Evolutionary conservation across 495 filamentous ascomycete species (phyloP), one percentile per base, ranked within the genome.

Genomic region (Amphirosellinia nigrospora): DNA sequence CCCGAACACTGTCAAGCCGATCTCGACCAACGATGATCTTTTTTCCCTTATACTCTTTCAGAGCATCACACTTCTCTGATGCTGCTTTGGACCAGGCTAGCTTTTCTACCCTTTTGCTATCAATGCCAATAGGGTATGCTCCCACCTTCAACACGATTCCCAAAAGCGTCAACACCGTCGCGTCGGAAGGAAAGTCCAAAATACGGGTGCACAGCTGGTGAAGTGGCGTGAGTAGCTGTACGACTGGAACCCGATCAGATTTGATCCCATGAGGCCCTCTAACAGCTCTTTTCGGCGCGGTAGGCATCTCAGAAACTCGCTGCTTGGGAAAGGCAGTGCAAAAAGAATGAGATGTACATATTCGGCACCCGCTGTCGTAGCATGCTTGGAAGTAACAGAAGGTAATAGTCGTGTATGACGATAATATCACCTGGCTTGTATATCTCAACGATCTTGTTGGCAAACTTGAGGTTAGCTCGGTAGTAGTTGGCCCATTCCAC

Each of bases 11-110:
- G 79, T 98, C 94, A 64, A 98, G 80, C 2, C 94, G 90, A 78
- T 98, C 94, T 72, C 94, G 88, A n/a, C 94, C 94, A 67, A 97
- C 94, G 66, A 98, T 97, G 75, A 98, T 92, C 78, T 94, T 95
- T 79, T 93, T 93, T 61, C 88, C 93, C 7, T 81, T 85, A 76
- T 97, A 97, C 66, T 89, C 86, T 73, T 87, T 90, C 34, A 98
- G 86, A 23, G 79, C 79, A 50, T 91, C 84, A 71, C 92, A 90
- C 68, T 91, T 86, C 64, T 91, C 87, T 11, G 92, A 89, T 30
- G 86, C 88, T 0, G 87, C 78, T 46, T 89, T 83, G 1, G 85
- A 87, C 78, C 92, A 96, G 0, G 93, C 93, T 30, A 88, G 81
- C 64, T 85, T 85, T 70, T 93, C 88, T 30, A 94, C 90, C 61